These are phyloP conservation scores for Rhodotorula taiwanensis DNA, from an alignment of 768 basidiomycete species.

Conservation along the genomic window DNA sequence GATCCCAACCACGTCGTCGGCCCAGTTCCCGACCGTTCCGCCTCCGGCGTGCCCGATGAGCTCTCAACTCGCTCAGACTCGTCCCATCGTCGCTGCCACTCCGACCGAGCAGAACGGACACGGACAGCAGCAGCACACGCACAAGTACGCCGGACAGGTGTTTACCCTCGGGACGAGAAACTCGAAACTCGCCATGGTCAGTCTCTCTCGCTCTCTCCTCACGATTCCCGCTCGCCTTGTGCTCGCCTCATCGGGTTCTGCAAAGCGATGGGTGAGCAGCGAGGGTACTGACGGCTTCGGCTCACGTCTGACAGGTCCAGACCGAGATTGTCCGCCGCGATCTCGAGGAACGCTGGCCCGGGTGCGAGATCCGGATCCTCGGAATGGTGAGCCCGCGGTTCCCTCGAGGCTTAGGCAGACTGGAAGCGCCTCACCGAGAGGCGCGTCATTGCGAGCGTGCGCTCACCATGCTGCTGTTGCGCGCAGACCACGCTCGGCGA, in stretches of 20 bases:
- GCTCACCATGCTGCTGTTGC: not conserved
- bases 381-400: conserved; percentile 30
- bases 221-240: no score
- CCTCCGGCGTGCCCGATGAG: conserved; percentile 5
- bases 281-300: not conserved
- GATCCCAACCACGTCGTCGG: conserved; percentile 18
- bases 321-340: conserved; percentile 68
- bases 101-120: not conserved
- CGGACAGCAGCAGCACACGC: not conserved
- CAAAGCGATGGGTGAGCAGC: no score
- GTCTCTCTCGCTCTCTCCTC: no score
- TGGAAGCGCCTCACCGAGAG: no score
- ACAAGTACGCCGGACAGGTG: conserved; percentile 8
- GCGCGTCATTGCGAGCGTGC: not conserved
- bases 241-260: no score
- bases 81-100: not conserved
- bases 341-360: conserved; percentile 57
- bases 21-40: conserved; percentile 20
- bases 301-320: conserved; percentile 56
- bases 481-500: conserved; percentile 65
- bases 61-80: not conserved
- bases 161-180: conserved; percentile 74
- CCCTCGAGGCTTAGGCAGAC: not conserved
- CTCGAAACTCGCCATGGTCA: conserved; percentile 71
- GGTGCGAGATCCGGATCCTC: conserved; percentile 23